Evolutionary conservation across 2,329 filamentous ascomycete genomes (phyloP).

Genomic region (Aschersonia sp.): DNA sequence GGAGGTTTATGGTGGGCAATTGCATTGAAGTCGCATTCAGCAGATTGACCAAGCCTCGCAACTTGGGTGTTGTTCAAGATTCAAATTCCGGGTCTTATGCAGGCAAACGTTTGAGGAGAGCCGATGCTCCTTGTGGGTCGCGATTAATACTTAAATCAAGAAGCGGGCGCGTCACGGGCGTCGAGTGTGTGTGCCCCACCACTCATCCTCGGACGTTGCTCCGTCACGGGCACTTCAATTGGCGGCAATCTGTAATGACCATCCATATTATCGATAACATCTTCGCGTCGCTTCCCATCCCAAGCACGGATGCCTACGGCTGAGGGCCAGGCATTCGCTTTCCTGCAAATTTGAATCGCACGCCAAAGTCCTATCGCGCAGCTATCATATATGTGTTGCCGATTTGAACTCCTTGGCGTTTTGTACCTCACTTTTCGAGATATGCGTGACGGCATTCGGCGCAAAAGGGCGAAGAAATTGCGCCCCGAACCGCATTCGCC

Average conservation of each 20-base stretch:
- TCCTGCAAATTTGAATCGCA: too few relatives aligned
- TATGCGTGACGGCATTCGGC: slow-evolving; percentile 23
- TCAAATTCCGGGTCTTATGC: too few relatives aligned
- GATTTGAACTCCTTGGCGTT: slow-evolving; percentile 36
- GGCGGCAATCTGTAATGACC: too few relatives aligned
- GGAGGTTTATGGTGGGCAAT: not conserved
- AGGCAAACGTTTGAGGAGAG: too few relatives aligned
- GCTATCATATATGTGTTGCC: slow-evolving; percentile 28
- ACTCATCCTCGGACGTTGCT: too few relatives aligned
- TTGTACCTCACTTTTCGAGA: slow-evolving; percentile 32
- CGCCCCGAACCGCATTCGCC: slow-evolving; percentile 1
- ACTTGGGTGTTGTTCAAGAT: not conserved
- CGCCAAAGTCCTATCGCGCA: not conserved
- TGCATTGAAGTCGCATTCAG: not conserved
- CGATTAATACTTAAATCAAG: too few relatives aligned
- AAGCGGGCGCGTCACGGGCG: too few relatives aligned
- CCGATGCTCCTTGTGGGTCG: too few relatives aligned
- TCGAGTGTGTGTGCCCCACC: too few relatives aligned
- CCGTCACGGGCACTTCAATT: too few relatives aligned
- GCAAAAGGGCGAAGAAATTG: slow-evolving; percentile 16
- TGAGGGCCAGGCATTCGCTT: too few relatives aligned
- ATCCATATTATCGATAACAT: not conserved
- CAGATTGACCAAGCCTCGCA: not conserved
- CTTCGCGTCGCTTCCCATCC: not conserved
- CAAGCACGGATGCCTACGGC: too few relatives aligned